These are phyloP conservation scores for Pyricularia pennisetigena DNA, from an alignment of 2,329 filamentous ascomycete species.

Conservation along the genomic window DNA sequence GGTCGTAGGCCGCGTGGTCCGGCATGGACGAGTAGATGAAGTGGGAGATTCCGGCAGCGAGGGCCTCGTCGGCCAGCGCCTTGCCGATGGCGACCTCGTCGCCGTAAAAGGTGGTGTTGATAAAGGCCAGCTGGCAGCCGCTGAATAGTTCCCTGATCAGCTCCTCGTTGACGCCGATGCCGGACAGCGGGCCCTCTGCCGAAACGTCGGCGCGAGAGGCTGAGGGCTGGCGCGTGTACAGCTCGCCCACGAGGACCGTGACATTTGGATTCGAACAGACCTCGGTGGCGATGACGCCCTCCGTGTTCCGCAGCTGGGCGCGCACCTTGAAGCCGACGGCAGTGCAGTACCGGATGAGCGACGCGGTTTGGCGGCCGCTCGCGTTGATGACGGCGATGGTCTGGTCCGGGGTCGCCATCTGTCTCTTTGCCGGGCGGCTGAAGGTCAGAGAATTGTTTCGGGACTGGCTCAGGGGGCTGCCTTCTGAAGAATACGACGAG, in stretches of 20 bases:
- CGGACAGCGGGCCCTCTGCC: constrained; percentile 51
- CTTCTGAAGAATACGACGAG: constrained; percentile 47
- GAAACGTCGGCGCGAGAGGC: constrained; percentile 51
- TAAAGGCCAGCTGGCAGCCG: constrained; percentile 82
- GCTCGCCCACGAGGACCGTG: constrained; percentile 52
- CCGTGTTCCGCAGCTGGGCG: constrained; percentile 79
- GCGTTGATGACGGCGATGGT: constrained; percentile 93
- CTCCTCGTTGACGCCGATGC: constrained; percentile 58
- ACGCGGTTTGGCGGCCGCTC: constrained; percentile 90
- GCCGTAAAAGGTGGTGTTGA: constrained; percentile 96
- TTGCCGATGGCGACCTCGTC: constrained; percentile 87
- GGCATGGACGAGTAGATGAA: constrained; percentile 98
- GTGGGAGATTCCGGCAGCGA: constrained; percentile 74
- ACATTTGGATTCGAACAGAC: constrained; percentile 71
- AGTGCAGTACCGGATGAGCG: constrained; percentile 85
- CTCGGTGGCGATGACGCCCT: constrained; percentile 82
- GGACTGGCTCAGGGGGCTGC: constrained; percentile 41
- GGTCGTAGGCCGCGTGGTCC: constrained; percentile 73
- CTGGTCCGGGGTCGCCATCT: constrained; percentile 55
- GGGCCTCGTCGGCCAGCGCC: constrained; percentile 81
- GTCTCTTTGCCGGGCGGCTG: constrained; percentile 44
- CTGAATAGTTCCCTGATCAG: constrained; percentile 72
- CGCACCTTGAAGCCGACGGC: constrained; percentile 90
- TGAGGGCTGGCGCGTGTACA: constrained; percentile 46
- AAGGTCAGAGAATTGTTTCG: constrained; percentile 53